Conservation (phyloP, 2,329 filamentous ascomycete species). For the Ophidiomyces ophidiicola region DNA sequence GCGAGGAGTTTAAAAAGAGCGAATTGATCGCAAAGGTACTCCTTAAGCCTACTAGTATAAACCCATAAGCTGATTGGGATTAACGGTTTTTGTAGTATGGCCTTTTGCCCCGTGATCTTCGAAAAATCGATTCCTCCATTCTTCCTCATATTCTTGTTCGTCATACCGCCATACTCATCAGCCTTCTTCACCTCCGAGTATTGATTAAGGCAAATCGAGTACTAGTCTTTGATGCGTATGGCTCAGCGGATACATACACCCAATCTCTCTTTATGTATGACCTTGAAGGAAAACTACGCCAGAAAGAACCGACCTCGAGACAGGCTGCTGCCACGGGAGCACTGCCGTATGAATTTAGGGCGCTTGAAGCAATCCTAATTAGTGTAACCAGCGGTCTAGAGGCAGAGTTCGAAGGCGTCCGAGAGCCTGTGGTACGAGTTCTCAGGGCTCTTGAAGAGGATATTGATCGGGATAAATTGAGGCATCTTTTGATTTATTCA, state of each 20-base stretch:
- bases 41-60: not conserved
- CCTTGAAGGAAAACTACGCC: conserved; percentile 78
- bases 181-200: conserved; percentile 88
- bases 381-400: conserved; percentile 86
- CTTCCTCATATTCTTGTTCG: conserved; percentile 91
- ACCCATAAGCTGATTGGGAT: not conserved
- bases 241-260: conserved; percentile 84
- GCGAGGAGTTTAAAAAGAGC: conserved; percentile 94
- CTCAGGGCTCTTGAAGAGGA: conserved; percentile 88
- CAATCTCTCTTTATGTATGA: conserved; percentile 98
- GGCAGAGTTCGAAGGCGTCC: conserved; percentile 85
- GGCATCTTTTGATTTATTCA: conserved; percentile 80
- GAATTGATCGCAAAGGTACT: conserved; percentile 84
- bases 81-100: conserved; percentile 54
- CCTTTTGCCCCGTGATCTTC: conserved; percentile 80
- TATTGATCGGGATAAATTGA: conserved; percentile 86
- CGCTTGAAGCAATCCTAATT: conserved; percentile 86
- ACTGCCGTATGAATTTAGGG: conserved; percentile 89
- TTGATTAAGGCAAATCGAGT: conserved; percentile 92
- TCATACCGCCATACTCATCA: conserved; percentile 84
- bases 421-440: conserved; percentile 81
- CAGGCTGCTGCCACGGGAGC: conserved; percentile 40
- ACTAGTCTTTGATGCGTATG: conserved; percentile 90
- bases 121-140: conserved; percentile 94
- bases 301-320: conserved; percentile 47